Evolutionary conservation across 306 rosid species (phyloP).

Genomic region (Prunus salicina): DNA sequence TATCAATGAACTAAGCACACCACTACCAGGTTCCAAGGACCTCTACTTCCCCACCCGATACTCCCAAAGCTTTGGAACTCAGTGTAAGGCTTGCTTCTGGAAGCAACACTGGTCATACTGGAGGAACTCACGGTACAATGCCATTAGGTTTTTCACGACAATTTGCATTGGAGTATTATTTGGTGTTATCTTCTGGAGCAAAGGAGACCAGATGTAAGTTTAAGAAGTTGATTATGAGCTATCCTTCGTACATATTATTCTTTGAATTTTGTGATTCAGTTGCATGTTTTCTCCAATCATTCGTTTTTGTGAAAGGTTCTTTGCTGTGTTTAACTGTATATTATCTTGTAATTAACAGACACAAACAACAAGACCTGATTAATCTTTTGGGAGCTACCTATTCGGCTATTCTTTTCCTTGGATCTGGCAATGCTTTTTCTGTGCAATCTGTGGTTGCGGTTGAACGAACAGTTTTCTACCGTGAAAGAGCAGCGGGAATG

Average conservation of each 20-base stretch:
- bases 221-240: background rate
- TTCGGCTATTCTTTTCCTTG: slow-evolving; percentile 54
- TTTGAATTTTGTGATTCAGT: background rate
- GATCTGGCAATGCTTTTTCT: slow-evolving; percentile 34
- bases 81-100: slow-evolving; percentile 70
- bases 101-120: slow-evolving; percentile 70
- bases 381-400: slow-evolving; percentile 56
- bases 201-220: slow-evolving; percentile 43
- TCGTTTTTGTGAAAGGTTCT: background rate
- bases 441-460: slow-evolving; percentile 52
- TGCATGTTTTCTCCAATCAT: background rate
- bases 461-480: slow-evolving; percentile 63
- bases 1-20: slow-evolving; percentile 44
- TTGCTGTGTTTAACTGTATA: background rate
- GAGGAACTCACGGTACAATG: slow-evolving; percentile 57
- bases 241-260: background rate
- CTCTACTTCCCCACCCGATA: slow-evolving; percentile 55
- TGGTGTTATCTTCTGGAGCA: slow-evolving; percentile 57
- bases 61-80: slow-evolving; percentile 45
- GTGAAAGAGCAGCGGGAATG: slow-evolving; percentile 81
- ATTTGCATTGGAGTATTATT: slow-evolving; percentile 34
- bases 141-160: slow-evolving; percentile 36
- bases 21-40: slow-evolving; percentile 47
- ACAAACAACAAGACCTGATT: slow-evolving; percentile 34
- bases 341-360: slow-evolving; percentile 18